A percentile compares a stretch with the other conserved stretches of the same genome.
phyloP scores from a whole-genome alignment of 495 filamentous ascomycete genomes.

The Rhizodiscina lignyota region DNA sequence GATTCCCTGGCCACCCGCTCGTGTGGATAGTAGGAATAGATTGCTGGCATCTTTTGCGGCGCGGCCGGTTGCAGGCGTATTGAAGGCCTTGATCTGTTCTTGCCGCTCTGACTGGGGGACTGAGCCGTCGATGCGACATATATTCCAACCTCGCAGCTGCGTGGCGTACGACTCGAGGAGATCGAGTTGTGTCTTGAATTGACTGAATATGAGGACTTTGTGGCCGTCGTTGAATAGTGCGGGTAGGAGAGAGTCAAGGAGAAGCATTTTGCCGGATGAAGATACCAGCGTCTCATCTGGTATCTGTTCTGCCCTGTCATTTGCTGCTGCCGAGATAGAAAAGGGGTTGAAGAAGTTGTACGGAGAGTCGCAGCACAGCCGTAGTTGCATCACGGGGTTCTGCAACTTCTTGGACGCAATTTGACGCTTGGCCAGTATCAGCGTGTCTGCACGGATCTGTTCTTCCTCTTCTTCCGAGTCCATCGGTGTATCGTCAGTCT shows the following conservation, averaged over 20 bases:
- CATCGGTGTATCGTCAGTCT: slow-evolving; percentile 10
- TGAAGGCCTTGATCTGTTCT: slow-evolving; percentile 74
- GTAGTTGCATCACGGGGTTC: slow-evolving; percentile 85
- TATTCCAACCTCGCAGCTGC: slow-evolving; percentile 52
- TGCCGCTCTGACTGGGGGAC: slow-evolving; percentile 67
- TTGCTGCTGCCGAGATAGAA: slow-evolving; percentile 22
- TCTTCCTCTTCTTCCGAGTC: slow-evolving; percentile 43
- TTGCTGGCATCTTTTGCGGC: slow-evolving; percentile 38
- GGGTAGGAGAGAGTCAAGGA: slow-evolving; percentile 74
- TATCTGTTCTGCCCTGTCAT: slow-evolving; percentile 24
- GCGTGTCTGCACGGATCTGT: slow-evolving; percentile 47
- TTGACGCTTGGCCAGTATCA: slow-evolving; percentile 71
- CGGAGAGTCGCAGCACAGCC: slow-evolving; percentile 79
- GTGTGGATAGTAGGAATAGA: slow-evolving; percentile 75
- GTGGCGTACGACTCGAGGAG: slow-evolving; percentile 75
- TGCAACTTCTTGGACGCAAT: slow-evolving; percentile 86
- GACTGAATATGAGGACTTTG: slow-evolving; percentile 90
- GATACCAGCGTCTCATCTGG: slow-evolving; percentile 65
- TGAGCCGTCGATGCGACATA: slow-evolving; percentile 86
- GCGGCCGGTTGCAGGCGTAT: slow-evolving; percentile 22
- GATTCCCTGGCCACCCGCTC: slow-evolving; percentile 90
- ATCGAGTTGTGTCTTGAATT: slow-evolving; percentile 89
- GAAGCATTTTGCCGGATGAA: slow-evolving; percentile 84
- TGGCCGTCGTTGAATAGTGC: slow-evolving; percentile 58
- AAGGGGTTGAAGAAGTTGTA: slow-evolving; percentile 97